Evolutionary conservation across 768 basidiomycete species (phyloP), one percentile per base, ranked within the genome.

Genomic region (Auriscalpium orientale): DNA sequence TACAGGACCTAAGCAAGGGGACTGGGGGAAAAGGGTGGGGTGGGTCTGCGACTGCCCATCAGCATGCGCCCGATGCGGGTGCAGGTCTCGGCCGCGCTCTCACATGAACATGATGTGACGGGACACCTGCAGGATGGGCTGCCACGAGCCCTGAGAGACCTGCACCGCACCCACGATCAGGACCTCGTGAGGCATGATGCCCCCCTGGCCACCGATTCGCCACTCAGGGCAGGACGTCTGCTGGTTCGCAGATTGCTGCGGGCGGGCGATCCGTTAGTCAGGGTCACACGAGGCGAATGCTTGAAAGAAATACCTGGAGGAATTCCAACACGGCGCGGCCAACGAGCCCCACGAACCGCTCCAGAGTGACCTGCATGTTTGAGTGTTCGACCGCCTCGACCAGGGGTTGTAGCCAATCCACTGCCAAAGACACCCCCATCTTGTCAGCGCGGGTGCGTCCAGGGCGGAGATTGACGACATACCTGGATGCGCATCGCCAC

Each of bases 71-170:
- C 4, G 28, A 28, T 28, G 28, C 28, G 28, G 28, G 28, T 28
- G 28, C 28, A 28, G 28, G 28, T 28, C 28, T 28, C 28, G 28
- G 28, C 28, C 28, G 28, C 28, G 28, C 28, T 28, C 28, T 28
- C 28, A 28, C 28, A 28, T 58, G 15, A 58, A 34, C 16, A 59
- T 15, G 48, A 59, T 34, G 8, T 56, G 58, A 1, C 3, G 4
- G 36, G n/a, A 38, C 45, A 57, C 11, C 46, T 55, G 59, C 7
- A 60, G 56, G 22, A 60, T 51, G 4, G 59, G 59, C 59, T 54
- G 58, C 59, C 59, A 60, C 8, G 52, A 58, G 12, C 59, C 59
- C 1, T 35, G 49, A 1, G 59, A 60, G 22, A 60, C 59, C 47
- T 60, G 59, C 18, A 60, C 50, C 37, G 58, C 38, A 8, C 59